phyloP scores from a whole-genome alignment of 208 protist species.

The Leishmania tropica region DNA sequence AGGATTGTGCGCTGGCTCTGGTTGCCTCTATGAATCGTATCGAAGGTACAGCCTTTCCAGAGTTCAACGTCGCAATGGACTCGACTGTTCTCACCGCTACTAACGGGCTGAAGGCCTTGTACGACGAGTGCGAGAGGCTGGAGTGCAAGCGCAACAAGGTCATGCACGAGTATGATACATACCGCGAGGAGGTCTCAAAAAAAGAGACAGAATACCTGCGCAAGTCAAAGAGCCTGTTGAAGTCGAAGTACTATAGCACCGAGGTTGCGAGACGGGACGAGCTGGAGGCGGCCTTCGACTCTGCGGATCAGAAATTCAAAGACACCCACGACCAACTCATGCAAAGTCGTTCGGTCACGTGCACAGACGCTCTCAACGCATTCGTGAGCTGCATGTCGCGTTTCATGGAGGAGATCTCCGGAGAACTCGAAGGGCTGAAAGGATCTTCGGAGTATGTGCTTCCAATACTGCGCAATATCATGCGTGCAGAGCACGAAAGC shows the following conservation, averaged over 20 bases:
- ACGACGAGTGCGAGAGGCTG: slow-evolving; percentile 51
- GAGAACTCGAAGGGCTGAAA: slow-evolving; percentile 28
- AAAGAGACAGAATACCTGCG: slow-evolving; percentile 54
- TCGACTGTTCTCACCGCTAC: slow-evolving; percentile 29
- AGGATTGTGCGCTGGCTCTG: slow-evolving; percentile 34
- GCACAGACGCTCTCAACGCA: slow-evolving; percentile 20
- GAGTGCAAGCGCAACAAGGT: slow-evolving; percentile 46
- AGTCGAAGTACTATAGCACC: slow-evolving; percentile 45
- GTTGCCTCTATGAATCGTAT: slow-evolving; percentile 37
- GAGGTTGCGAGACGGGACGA: slow-evolving; percentile 53
- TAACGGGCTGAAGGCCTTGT: slow-evolving; percentile 37
- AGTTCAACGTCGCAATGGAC: slow-evolving; percentile 45
- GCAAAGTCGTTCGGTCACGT: slow-evolving; percentile 26
- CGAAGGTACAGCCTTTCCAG: slow-evolving; percentile 17
- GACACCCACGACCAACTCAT: slow-evolving; percentile 43
- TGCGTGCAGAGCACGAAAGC: slow-evolving; percentile 17
- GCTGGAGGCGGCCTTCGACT: slow-evolving; percentile 36
- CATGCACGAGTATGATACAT: slow-evolving; percentile 62
- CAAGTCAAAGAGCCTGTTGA: slow-evolving; percentile 53
- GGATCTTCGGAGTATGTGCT: slow-evolving; percentile 14
- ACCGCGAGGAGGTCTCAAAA: slow-evolving; percentile 52
- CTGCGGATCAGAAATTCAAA: slow-evolving; percentile 49
- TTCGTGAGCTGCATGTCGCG: slow-evolving; percentile 40
- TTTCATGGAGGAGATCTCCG: slow-evolving; percentile 28
- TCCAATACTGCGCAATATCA: slow-evolving; percentile 4